Conservation (phyloP, 1,139 yeast species). For the Tardiomyces blankii region DNA sequence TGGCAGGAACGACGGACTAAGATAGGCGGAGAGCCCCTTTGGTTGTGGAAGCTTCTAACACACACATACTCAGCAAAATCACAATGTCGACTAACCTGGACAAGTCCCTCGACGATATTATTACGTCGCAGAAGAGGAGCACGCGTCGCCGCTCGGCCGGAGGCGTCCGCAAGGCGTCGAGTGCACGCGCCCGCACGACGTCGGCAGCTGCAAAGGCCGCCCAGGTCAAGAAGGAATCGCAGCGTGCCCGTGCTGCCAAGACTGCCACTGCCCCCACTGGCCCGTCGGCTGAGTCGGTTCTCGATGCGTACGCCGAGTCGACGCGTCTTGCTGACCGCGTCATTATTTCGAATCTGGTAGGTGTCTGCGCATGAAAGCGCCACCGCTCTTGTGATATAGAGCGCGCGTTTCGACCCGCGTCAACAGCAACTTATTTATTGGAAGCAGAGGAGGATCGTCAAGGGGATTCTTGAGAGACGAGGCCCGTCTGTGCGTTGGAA, state of each 20-base stretch:
- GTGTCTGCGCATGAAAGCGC: constrained; percentile 7
- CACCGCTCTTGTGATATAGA: not conserved
- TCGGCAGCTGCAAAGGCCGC: not conserved
- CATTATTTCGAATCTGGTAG: constrained; percentile 27
- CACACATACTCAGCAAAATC: constrained; percentile 6
- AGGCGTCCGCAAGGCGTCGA: not conserved
- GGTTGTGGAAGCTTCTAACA: too few relatives aligned
- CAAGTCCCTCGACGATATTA: constrained; percentile 92
- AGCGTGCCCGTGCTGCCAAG: constrained; percentile 11
- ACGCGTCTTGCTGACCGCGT: constrained; percentile 21
- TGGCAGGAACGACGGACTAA: too few relatives aligned
- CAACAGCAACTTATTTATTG: too few relatives aligned
- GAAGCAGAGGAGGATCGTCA: too few relatives aligned
- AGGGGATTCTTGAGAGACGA: too few relatives aligned
- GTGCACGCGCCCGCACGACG: not conserved
- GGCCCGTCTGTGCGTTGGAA: too few relatives aligned
- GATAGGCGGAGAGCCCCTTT: too few relatives aligned
- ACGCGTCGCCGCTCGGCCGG: constrained; percentile 1
- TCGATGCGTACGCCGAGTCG: constrained; percentile 16
- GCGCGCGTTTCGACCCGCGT: too few relatives aligned
- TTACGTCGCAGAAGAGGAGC: constrained; percentile 39
- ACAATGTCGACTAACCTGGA: constrained; percentile 64
- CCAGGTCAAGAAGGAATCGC: not conserved
- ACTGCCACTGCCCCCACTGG: constrained; percentile 10
- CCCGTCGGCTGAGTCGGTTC: constrained; percentile 2